Base-by-base conservation (phyloP, 2,329 filamentous ascomycete species). In the Camillea tinctor region DNA sequence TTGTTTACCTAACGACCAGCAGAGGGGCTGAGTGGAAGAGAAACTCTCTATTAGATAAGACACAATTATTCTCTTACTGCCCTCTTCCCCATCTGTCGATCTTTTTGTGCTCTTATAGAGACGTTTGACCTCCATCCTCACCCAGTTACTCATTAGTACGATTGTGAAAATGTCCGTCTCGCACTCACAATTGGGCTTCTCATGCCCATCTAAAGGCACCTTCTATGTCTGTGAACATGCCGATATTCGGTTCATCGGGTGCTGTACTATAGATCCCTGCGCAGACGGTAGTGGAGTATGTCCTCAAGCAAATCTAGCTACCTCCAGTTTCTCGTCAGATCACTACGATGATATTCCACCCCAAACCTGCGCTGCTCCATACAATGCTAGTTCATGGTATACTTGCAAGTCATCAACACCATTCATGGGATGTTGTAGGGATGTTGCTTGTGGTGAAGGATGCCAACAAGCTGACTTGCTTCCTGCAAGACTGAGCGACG, bases 361-460 rank as follows among this genome's bases (percentile, higher is more conserved):
- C 21, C 73, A 74, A 36, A 66, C 58, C 11, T 79, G 77, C 23
- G 61, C 59, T 21, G 52, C 61, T 4, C 63, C 67, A 44, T 64
- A 63, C 22, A 51, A 55, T 15, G 64, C 61, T 13, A 64, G 17
- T 13, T 49, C 60, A 5, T 78, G 76, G 65, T 78, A 58, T 56
- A 75, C 74, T 13, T 79, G 75, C 61, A 57, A 52, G 15, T 55
- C 53, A 13, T 68, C 61, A n/a, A 64, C 68, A 13, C 68, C 75
- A 0, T 76, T 76, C 57, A 61, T 73, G 58, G 75, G 75, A 13
- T 77, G 75, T 60, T 77, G 77, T 64, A 72, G 69, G 23, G 56
- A 58, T 2, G 70, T 73, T 44, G 66, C 76, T 5, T 79, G 77
- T 60, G 55, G 56, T 6, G 61, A 61, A n/a, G 64, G 61, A 48